These are phyloP conservation scores for Ilyonectria sp. DNA, from an alignment of 2,329 filamentous ascomycete genomes.

Conservation along the genomic window DNA sequence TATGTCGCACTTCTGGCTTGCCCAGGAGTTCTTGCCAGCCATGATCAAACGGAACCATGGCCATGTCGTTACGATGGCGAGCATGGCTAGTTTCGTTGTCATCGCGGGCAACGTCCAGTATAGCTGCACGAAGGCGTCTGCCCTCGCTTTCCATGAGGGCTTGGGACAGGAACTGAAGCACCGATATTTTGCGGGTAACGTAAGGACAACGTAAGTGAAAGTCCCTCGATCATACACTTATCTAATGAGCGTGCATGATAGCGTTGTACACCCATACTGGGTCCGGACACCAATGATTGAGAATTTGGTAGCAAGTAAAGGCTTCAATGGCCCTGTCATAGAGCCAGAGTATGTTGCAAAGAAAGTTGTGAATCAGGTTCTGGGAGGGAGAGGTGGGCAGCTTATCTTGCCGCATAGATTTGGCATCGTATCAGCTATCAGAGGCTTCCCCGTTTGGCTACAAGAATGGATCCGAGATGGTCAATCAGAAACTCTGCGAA, in stretches of 20 bases:
- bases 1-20: conserved; percentile 73
- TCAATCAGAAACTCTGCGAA: conserved; percentile 7
- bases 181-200: conserved; percentile 65
- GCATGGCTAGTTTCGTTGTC: conserved; percentile 69
- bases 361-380: conserved; percentile 59
- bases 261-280: conserved; percentile 66
- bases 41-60: conserved; percentile 75
- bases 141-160: conserved; percentile 75
- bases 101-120: conserved; percentile 76
- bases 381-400: conserved; percentile 58
- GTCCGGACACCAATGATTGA: conserved; percentile 39
- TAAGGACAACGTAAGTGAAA: conserved; percentile 5
- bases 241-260: background rate
- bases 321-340: conserved; percentile 34
- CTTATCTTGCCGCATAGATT: conserved; percentile 55
- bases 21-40: conserved; percentile 73
- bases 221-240: background rate
- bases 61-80: conserved; percentile 78
- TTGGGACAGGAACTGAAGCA: conserved; percentile 67
- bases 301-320: conserved; percentile 35
- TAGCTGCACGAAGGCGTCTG: conserved; percentile 72
- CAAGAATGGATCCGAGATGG: conserved; percentile 35
- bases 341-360: conserved; percentile 53
- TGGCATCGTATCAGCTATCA: conserved; percentile 13
- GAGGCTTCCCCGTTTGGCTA: conserved; percentile 36